These are phyloP conservation scores for Helianthus annuus DNA, from an alignment of 129 eudicot species.

Conservation along the genomic window DNA sequence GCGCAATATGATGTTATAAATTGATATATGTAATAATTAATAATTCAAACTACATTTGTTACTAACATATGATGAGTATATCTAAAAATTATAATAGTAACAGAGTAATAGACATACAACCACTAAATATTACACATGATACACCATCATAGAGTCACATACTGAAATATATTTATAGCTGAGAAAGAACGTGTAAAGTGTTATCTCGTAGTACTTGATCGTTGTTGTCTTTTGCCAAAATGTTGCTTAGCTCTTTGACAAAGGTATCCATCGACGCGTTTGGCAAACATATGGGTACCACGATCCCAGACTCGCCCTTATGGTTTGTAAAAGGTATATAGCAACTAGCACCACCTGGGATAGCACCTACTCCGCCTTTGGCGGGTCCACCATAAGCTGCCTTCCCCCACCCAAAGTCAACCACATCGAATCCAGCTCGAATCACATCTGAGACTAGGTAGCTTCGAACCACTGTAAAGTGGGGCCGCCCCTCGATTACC, in stretches of 20 bases:
- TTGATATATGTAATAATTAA: too few species aligned
- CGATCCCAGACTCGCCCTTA: constrained; percentile 55
- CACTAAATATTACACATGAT: neutral
- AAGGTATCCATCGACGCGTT: constrained; percentile 50
- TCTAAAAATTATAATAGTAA: too few species aligned
- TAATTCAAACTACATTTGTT: too few species aligned
- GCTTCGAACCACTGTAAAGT: constrained; percentile 51
- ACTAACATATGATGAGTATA: too few species aligned
- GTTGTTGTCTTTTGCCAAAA: constrained; percentile 31
- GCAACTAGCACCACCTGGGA: constrained; percentile 64
- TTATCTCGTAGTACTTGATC: neutral
- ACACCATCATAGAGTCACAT: neutral
- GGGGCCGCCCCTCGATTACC: constrained; percentile 65
- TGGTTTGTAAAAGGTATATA: constrained; percentile 54
- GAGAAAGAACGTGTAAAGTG: neutral
- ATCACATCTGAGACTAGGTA: constrained; percentile 66
- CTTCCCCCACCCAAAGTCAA: constrained; percentile 83
- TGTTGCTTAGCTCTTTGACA: constrained; percentile 41
- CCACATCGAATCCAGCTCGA: constrained; percentile 52
- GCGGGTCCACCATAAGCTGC: constrained; percentile 74
- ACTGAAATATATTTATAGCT: constrained; percentile 18
- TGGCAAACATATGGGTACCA: constrained; percentile 64
- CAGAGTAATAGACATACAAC: neutral
- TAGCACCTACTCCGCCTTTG: constrained; percentile 61
- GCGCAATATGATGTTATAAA: too few species aligned